Percentiles rank a stretch among this genome's conserved stretches.
These are phyloP conservation scores for Glebionis coronaria DNA, from an alignment of 129 eudicot species.

Conservation along the genomic window DNA sequence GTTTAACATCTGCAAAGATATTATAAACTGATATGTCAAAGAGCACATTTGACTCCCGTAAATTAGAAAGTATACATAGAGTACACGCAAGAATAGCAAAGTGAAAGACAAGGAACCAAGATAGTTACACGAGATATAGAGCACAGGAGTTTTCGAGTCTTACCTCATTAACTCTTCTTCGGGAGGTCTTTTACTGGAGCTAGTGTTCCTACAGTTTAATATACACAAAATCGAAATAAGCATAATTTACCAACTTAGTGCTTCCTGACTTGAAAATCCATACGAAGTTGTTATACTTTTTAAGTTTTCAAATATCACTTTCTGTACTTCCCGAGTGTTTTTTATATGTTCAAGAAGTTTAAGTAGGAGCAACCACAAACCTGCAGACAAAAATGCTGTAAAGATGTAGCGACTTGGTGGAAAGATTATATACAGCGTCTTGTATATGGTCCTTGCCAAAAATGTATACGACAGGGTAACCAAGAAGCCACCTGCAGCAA, in stretches of 20 bases:
- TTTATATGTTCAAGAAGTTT: not conserved
- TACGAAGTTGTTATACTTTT: no score
- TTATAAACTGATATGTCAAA: not conserved
- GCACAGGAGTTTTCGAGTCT: not conserved
- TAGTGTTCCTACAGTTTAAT: slow-evolving; percentile 44
- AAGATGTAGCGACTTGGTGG: slow-evolving; percentile 71
- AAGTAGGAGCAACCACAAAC: slow-evolving; percentile 33
- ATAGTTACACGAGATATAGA: not conserved
- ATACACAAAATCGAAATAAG: no score
- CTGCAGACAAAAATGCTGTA: slow-evolving; percentile 61
- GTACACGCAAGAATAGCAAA: not conserved
- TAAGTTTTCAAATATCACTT: not conserved
- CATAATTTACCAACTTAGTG: no score
- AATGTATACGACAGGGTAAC: slow-evolving; percentile 85
- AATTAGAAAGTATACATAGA: not conserved
- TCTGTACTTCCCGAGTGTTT: not conserved
- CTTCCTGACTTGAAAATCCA: no score
- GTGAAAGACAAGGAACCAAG: not conserved
- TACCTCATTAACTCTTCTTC: slow-evolving; percentile 89
- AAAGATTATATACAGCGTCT: slow-evolving; percentile 76
- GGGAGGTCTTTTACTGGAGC: slow-evolving; percentile 36
- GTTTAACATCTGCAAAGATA: no score
- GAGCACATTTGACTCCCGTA: not conserved
- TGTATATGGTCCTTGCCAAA: slow-evolving; percentile 74
- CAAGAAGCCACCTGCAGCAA: slow-evolving; percentile 87